A percentile compares a stretch with the other conserved stretches of the same genome.
Evolutionary conservation across 257 asterid species (phyloP).

Genomic region (Plantago ovata): DNA sequence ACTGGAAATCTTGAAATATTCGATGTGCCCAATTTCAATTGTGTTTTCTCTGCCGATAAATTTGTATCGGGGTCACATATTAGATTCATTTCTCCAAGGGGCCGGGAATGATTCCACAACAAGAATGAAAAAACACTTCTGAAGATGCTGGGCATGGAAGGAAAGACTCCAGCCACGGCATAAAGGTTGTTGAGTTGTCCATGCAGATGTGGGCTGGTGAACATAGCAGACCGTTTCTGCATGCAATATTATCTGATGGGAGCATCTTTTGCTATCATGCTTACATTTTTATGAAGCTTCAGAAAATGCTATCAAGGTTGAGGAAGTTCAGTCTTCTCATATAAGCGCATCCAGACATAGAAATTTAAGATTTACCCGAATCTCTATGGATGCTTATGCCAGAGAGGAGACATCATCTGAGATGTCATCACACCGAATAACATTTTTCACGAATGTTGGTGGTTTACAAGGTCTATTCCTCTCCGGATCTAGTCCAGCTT

Average conservation of each 20-base stretch:
- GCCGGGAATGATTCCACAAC: conserved; percentile 34
- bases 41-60: conserved; percentile 71
- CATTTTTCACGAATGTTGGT: conserved; percentile 79
- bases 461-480: conserved; percentile 86
- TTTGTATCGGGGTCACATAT: conserved; percentile 72
- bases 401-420: conserved; percentile 78
- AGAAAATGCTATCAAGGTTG: conserved; percentile 56
- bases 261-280: conserved; percentile 93
- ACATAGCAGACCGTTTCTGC: conserved; percentile 78
- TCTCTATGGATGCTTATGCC: conserved; percentile 63
- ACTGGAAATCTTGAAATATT: conserved; percentile 79
- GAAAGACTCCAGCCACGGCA: conserved; percentile 54
- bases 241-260: conserved; percentile 90
- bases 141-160: conserved; percentile 57
- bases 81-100: conserved; percentile 54
- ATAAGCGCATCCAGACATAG: conserved; percentile 75
- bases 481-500: conserved; percentile 79
- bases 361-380: conserved; percentile 78
- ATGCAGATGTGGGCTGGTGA: conserved; percentile 85
- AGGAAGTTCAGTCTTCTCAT: conserved; percentile 42
- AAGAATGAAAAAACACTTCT: conserved; percentile 31
- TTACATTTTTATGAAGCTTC: conserved; percentile 64
- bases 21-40: conserved; percentile 79
- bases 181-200: conserved; percentile 82
- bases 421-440: conserved; percentile 53